Base-by-base conservation (phyloP, 2,329 filamentous ascomycete genomes). In the Arthrobotrys iridis region DNA sequence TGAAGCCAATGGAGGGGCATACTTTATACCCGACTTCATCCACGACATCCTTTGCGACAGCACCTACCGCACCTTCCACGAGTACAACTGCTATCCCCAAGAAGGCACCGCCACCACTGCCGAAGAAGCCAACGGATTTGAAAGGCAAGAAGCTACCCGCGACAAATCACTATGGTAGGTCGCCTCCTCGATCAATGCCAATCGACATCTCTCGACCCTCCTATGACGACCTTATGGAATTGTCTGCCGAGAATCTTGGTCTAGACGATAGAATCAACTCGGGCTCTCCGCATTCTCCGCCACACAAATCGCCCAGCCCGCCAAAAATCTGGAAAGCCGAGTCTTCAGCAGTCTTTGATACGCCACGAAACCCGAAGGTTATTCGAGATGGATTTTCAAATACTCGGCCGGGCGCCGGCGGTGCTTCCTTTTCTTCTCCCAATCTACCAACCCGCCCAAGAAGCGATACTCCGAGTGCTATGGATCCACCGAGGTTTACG, bases 101-200 rank as follows among this genome's bases (percentile, higher is more conserved):
- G 50, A 62, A 57, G 52, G 57, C 37, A 57, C 71, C 30, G 3
- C 77, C 77, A 1, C 67, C 67, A 0, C 59, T 52, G 4, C 77
- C 77, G 1, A 68, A 77, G 41, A 77, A 77, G 33, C 77, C 77
- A 0, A n/a, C 58, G 5, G 59, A 63, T 40, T 60, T 77, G 5
- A 76, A 70, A 26, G 72, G 72, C 57, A 68, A 68, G 20, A 76
- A 55, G 20, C 48, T 76, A 22, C 72, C 46, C 3, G 30, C 72
- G 4, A 68, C 72, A 7, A 68, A 76, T 28, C 70, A 74, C 37
- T 63, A 52, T 35, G 59, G 62, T 15, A 40, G 66, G 1, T 46
- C 52, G 15, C 72, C 72, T 4, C 62, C 74, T 28, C 46, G 72
- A 4, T 37, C 66, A 6, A 62, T 66, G 30, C 76, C 76, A 35